phyloP scores from a whole-genome alignment of 306 rosid species.

The Cucurbita maxima region DNA sequence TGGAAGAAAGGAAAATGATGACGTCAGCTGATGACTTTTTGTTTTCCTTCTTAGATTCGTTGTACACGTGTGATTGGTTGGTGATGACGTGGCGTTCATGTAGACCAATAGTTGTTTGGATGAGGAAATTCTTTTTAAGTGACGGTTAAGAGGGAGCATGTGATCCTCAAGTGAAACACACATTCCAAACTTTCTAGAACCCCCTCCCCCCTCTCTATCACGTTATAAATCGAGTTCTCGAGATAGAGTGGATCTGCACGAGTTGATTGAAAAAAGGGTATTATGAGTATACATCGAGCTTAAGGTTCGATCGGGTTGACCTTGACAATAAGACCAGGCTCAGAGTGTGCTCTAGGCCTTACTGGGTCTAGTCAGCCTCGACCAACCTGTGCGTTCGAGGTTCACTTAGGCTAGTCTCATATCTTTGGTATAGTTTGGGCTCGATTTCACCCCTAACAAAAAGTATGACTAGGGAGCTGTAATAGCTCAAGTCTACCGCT shows the following conservation, averaged over 20 bases:
- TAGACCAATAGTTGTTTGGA: background rate
- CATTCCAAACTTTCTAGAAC: background rate
- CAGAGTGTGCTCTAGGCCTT: background rate
- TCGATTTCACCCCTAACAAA: too few relatives aligned
- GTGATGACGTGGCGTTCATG: background rate
- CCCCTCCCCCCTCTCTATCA: background rate
- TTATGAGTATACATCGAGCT: background rate
- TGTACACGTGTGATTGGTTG: background rate
- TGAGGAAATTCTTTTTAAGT: background rate
- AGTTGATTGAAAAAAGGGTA: background rate
- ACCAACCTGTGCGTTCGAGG: background rate
- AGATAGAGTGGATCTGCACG: too few relatives aligned
- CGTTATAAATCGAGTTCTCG: background rate
- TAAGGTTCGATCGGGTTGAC: too few relatives aligned
- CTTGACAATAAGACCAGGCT: background rate
- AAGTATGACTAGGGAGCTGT: too few relatives aligned
- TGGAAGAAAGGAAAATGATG: background rate
- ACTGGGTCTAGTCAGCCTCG: too few relatives aligned
- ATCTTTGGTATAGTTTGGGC: too few relatives aligned
- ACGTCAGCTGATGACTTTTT: background rate
- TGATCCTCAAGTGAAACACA: slow-evolving; percentile 1
- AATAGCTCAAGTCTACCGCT: too few relatives aligned
- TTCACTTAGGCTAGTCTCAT: background rate
- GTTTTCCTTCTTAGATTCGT: too few relatives aligned
- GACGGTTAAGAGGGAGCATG: slow-evolving; percentile 2